Evolutionary conservation across 345 rosid species (phyloP), one percentile per base, ranked within the genome.

Genomic region (Gynandropsis gynandra): DNA sequence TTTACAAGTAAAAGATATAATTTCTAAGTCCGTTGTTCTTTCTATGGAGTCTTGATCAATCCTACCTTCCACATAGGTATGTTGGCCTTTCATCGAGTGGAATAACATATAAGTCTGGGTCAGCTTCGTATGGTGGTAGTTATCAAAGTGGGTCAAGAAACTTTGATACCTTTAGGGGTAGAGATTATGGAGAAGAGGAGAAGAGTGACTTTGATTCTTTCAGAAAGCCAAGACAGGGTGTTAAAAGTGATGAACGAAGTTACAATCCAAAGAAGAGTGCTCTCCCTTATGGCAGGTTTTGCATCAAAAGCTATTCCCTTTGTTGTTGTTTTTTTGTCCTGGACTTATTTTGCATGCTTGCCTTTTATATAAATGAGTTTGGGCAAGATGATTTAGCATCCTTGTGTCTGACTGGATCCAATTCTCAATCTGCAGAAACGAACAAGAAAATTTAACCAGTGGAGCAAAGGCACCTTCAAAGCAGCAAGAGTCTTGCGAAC

Each of bases 61-160:
- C 54, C 48, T 35, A 7, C 38, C 48, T 47, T 42, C 41, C 12
- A 42, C 48, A 43, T 56, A 92, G 99, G 87, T 93, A 83, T 36
- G 50, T 93, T 57, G 97, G 99, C 17, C 90, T 93, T 58, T 88
- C 99, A 38, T 93, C 99, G 15, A 63, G 77, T 15, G 95, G 94
- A 52, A 68, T 81, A 21, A 69, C 94, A 40, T 76, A 74, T 50
- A 93, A 81, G 50, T 79, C 95, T 56, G 74, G 84, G 59, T 58
- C 83, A 64, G 69, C 73, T 56, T 72, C 96, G 3, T 85, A 51
- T 59, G 69, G 85, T 52, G 74, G 87, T 58, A 61, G 80, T 53
- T 79, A 74, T 63, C 71, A 71, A 47, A 64, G 74, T 70, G 66
- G 74, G 71, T 62, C 69, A 43, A 69, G 78, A 67, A 83, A 74